A percentile compares a stretch with the other conserved stretches of the same genome.
phyloP scores from a whole-genome alignment of 345 rosid species.

The Salix caprea region DNA sequence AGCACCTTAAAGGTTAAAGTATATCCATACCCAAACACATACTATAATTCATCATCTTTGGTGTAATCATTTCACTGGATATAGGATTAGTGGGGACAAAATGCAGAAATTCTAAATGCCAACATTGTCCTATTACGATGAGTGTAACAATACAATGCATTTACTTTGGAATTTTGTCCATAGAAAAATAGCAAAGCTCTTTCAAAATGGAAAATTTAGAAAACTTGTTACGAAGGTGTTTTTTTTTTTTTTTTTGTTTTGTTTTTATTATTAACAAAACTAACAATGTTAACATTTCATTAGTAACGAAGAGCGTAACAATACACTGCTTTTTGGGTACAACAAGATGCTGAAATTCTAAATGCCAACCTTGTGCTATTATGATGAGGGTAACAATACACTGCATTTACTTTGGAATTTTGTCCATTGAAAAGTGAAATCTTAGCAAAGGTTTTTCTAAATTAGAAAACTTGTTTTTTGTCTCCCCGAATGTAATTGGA shows the following conservation, averaged over 20 bases:
- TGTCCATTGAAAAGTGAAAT: neutral
- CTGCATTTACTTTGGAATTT: neutral
- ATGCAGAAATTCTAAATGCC: neutral
- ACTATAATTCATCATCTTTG: neutral
- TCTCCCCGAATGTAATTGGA: neutral
- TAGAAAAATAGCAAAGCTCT: neutral
- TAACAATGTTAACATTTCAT: neutral
- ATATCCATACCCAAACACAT: neutral
- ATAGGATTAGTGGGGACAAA: neutral
- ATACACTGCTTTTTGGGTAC: neutral
- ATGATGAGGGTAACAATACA: neutral
- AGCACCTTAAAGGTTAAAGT: neutral
- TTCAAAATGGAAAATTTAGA: neutral
- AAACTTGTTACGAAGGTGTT: neutral
- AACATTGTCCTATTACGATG: neutral
- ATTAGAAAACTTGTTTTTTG: neutral
- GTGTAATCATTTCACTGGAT: neutral
- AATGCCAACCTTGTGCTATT: neutral
- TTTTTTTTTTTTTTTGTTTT: neutral
- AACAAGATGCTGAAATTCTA: neutral
- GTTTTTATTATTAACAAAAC: neutral
- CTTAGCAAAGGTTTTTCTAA: neutral
- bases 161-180: neutral
- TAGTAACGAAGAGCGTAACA: too few relatives aligned
- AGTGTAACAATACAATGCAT: neutral